Base-by-base conservation (phyloP, 257 asterid genomes). In the Penstemon barbatus region DNA sequence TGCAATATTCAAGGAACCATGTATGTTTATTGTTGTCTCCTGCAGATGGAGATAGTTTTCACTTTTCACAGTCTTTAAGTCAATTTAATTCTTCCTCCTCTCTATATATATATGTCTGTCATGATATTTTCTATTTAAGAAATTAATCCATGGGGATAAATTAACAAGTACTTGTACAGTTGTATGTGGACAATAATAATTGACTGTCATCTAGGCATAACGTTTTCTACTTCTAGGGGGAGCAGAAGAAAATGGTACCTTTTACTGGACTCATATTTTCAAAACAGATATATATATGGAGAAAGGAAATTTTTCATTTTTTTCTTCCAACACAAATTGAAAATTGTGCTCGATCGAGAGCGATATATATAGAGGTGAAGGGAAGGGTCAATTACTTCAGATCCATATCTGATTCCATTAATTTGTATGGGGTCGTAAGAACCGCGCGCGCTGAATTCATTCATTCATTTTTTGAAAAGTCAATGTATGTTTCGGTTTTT, bases 11-110 rank as follows among this genome's bases (percentile, higher is more conserved):
- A 75, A 74, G 80, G 78, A 68, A 75, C 75, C 75, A 62, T 73
- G 83, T 84, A 73, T 74, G 77, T 71, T 78, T 41, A 77, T 71
- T 77, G 50, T 65, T 81, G 81, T 83, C 85, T 50, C 78, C 83
- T 60, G 45, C 61, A n/a, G 82, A 76, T 60, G 49, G 68, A 72
- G 82, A 78, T 79, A 7, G 71, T 75, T 89, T 88, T 75, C 76
- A 78, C 85, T 81, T 81, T 74, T 37, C 36, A 65, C 74, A 13
- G 65, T 68, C 79, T 67, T 74, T 56, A 71, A 77, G 84, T 85
- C 83, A 75, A 50, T 75, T 72, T n/a, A n/a, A n/a, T n/a, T 66
- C 66, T 25, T 68, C 74, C 64, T 64, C 65, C 42, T 68, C 13
- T 60, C 42, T 25, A 25, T 1, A 10, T 19, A 45, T 8, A 10